phyloP scores from a whole-genome alignment of 768 basidiomycete species.

The Mycena alexandri region DNA sequence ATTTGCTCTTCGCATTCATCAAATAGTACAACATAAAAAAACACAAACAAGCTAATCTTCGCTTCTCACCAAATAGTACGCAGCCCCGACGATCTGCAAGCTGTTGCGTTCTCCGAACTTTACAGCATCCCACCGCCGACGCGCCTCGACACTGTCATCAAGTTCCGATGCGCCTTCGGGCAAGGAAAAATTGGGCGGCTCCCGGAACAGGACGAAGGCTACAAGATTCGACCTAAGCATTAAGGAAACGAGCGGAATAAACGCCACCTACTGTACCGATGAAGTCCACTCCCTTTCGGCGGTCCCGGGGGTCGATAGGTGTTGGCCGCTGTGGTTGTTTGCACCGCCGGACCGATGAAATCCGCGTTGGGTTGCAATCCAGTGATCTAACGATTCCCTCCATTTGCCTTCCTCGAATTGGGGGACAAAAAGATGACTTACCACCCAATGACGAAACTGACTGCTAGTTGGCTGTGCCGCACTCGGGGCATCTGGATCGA shows the following conservation, averaged over 20 bases:
- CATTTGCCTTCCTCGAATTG: background rate
- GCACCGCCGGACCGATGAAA: constrained; percentile 5
- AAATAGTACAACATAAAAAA: background rate
- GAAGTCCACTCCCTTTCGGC: constrained; percentile 26
- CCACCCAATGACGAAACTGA: constrained; percentile 54
- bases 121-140: constrained; percentile 26
- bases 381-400: constrained; percentile 15
- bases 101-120: constrained; percentile 25
- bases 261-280: constrained; percentile 27
- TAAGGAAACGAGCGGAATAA: background rate
- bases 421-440: constrained; percentile 32
- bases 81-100: constrained; percentile 26
- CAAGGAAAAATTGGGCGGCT: constrained; percentile 19
- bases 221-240: background rate
- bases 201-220: constrained; percentile 9
- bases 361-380: background rate
- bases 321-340: constrained; percentile 9
- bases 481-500: constrained; percentile 56
- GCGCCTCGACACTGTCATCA: constrained; percentile 24
- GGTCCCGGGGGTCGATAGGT: constrained; percentile 30
- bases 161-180: constrained; percentile 25
- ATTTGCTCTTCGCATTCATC: background rate
- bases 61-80: constrained; percentile 31
- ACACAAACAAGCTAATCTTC: constrained; percentile 5
- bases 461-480: constrained; percentile 47